These are phyloP conservation scores for Piper betle DNA, from an alignment of 164 flowering plant genomes.

Conservation along the genomic window DNA sequence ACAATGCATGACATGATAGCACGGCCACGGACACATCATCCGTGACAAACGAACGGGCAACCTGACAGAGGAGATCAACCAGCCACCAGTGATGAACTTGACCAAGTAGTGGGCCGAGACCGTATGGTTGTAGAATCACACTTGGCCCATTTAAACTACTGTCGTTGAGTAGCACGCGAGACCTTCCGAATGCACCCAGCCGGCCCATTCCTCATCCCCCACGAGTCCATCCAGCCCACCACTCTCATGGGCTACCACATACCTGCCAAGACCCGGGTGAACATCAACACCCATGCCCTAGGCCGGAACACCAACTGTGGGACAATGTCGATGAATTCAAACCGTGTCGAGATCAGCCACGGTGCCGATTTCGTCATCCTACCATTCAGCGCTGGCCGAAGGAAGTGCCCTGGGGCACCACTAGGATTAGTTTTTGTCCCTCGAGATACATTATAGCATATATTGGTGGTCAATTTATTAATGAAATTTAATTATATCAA, in stretches of 20 bases:
- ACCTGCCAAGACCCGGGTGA: slow-evolving; percentile 69
- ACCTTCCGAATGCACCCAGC: too few species aligned
- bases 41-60: slow-evolving; percentile 98
- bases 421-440: slow-evolving; percentile 70
- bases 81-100: slow-evolving; percentile 76
- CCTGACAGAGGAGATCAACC: slow-evolving; percentile 93
- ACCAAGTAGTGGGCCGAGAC: slow-evolving; percentile 54
- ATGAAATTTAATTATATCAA: neutral
- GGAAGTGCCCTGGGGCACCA: slow-evolving; percentile 97
- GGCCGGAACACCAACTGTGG: slow-evolving; percentile 82
- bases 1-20: slow-evolving; percentile 84
- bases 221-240: slow-evolving; percentile 48
- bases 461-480: neutral
- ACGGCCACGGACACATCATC: slow-evolving; percentile 91
- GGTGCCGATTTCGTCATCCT: slow-evolving; percentile 76
- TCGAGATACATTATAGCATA: neutral
- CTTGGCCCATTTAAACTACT: slow-evolving; percentile 63
- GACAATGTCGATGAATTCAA: slow-evolving; percentile 46
- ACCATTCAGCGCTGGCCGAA: slow-evolving; percentile 88
- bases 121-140: slow-evolving; percentile 77
- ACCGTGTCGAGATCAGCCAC: slow-evolving; percentile 92
- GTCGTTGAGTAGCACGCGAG: too few species aligned
- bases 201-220: too few species aligned
- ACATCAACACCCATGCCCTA: slow-evolving; percentile 84
- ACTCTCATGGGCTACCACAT: slow-evolving; percentile 67